phyloP scores from a whole-genome alignment of 768 basidiomycete genomes.

The Rhizopogon roseolus region DNA sequence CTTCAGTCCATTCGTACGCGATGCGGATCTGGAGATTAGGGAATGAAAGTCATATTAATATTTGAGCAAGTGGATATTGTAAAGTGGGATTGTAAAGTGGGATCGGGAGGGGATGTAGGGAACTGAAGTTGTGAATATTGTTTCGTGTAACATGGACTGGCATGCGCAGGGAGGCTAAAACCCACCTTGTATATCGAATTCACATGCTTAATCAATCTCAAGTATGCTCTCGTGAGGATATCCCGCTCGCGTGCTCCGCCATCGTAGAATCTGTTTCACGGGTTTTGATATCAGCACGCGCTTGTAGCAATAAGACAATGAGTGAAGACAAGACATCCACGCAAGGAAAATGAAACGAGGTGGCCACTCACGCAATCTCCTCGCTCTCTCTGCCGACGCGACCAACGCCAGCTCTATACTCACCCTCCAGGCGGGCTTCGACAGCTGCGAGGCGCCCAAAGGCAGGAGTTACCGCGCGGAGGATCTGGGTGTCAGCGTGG shows the following conservation, averaged over 20 bases:
- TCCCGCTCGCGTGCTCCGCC: slow-evolving; percentile 80
- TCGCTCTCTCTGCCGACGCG: slow-evolving; percentile 86
- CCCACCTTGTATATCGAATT: slow-evolving; percentile 86
- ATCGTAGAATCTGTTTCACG: slow-evolving; percentile 71
- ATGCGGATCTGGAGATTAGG: slow-evolving; percentile 62
- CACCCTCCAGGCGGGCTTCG: slow-evolving; percentile 86
- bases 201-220: slow-evolving; percentile 79
- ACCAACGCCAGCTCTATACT: slow-evolving; percentile 84
- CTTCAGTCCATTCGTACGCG: slow-evolving; percentile 93
- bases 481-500: slow-evolving; percentile 34
- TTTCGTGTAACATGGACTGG: not conserved
- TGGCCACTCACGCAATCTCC: slow-evolving; percentile 73
- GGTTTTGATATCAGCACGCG: not conserved
- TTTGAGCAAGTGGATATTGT: too few species aligned
- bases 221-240: slow-evolving; percentile 75
- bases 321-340: not conserved
- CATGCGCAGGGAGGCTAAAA: not conserved
- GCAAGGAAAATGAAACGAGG: not conserved
- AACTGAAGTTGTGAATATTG: too few species aligned
- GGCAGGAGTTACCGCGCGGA: slow-evolving; percentile 84
- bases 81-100: not conserved
- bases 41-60: not conserved
- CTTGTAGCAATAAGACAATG: not conserved
- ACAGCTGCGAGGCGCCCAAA: slow-evolving; percentile 88
- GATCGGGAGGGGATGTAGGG: not conserved